Evolutionary conservation across 1,284 basidiomycete genomes (phyloP), one percentile per base, ranked within the genome.

Genomic region (Apiotrichum porosum): DNA sequence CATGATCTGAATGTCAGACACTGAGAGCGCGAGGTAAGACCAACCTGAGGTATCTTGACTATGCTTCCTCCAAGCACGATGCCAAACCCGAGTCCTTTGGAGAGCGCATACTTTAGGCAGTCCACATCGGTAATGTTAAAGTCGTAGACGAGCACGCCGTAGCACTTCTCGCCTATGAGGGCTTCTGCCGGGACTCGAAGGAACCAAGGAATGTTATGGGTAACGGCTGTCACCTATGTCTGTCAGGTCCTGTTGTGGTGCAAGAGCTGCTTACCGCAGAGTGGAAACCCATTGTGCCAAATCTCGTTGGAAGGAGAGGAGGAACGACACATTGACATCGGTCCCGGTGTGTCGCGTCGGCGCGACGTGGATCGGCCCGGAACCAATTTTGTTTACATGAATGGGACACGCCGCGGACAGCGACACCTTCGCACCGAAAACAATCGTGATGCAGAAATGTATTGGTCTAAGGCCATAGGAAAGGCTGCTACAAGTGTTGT

Each of bases 11-110:
- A 18, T 12, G 47, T 47, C 37, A 36, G 41, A 6, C 52, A 74
- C 75, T 6, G 82, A 60, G 52, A 85, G 82, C 84, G 55, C 6
- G 42, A 31, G 32, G 34, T 31, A 22, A 35, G 28, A 52, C 62
- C 62, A 10, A 90, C 73, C 65, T 97, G 94, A 4, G 94, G 94
- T 13, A 97, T 80, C 75, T 97, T 97, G 83, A 97, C 88, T 54
- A 97, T 89, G 22, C 85, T 49, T 2, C 93, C 92, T 42, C 92
- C 94, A 1, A 89, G 76, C 34, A 97, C 91, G 54, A 98, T 93
- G 0, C 86, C 93, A 23, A 97, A 75, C 0, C 94, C 94, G 9
- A 98, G 77, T 0, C 83, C 89, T 67, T 97, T 98, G 3, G 92
- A 97, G 44, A 97, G 72, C 2, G 88, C 82, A 68, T 90, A 89